A percentile compares a stretch with the other conserved stretches of the same genome.
phyloP scores from a whole-genome alignment of 768 basidiomycete species.

The Leccinum imitatum region DNA sequence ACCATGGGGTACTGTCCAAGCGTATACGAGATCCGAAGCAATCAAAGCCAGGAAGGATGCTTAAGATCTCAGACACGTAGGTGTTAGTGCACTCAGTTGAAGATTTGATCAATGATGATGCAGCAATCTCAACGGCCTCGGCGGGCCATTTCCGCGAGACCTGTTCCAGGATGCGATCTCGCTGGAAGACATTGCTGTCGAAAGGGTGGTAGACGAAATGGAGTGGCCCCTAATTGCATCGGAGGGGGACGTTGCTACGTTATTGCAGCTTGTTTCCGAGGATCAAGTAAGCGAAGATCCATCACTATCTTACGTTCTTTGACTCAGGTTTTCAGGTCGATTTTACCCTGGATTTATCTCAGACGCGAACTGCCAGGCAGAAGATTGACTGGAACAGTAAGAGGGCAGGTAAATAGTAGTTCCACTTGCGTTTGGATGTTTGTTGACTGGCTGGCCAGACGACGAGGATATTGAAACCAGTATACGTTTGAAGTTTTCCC shows the following conservation, averaged over 20 bases:
- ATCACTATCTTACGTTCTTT: not conserved
- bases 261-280: slow-evolving; percentile 82
- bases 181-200: slow-evolving; percentile 54
- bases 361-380: slow-evolving; percentile 53
- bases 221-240: slow-evolving; percentile 80
- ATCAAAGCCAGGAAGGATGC: slow-evolving; percentile 65
- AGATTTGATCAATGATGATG: slow-evolving; percentile 1
- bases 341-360: slow-evolving; percentile 66
- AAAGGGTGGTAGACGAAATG: slow-evolving; percentile 53
- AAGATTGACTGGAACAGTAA: slow-evolving; percentile 84
- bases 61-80: slow-evolving; percentile 76
- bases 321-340: slow-evolving; percentile 51
- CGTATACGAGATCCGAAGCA: slow-evolving; percentile 61
- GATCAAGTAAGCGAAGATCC: slow-evolving; percentile 51
- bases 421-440: not conserved
- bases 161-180: slow-evolving; percentile 70
- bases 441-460: slow-evolving; percentile 43
- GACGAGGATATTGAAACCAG: slow-evolving; percentile 82
- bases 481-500: slow-evolving; percentile 47
- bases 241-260: slow-evolving; percentile 77
- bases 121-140: slow-evolving; percentile 68
- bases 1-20: slow-evolving; percentile 66
- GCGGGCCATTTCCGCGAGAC: slow-evolving; percentile 62
- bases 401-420: slow-evolving; percentile 62
- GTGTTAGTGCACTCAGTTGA: slow-evolving; percentile 6